Evolutionary conservation across 129 eudicot genomes (phyloP), one percentile per base, ranked within the genome.

Genomic region (Arctium lappa): DNA sequence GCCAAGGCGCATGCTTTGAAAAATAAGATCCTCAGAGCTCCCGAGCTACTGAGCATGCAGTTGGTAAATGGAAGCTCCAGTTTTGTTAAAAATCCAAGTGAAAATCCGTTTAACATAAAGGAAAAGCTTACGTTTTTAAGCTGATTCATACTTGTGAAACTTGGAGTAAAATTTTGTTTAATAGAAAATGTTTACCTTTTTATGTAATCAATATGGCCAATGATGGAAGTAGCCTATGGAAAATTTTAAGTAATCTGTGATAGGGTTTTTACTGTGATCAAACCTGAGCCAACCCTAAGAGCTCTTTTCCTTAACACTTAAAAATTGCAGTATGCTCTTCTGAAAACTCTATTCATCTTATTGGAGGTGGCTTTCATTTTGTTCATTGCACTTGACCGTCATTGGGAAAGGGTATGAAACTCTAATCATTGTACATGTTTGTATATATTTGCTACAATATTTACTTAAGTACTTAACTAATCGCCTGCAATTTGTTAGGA

Each of bases 311-410:
- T 89, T 90, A 78, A 46, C n/a, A 91, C 91, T 73, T 39, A 50
- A 78, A 36, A 4, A 71, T 82, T 70, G 48, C 85, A 94, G 98
- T 90, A 91, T 60, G 73, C 85, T 78, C 6, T 94, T 73, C 73
- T 94, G 76, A 85, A 79, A 78, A 75, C 86, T 53, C 11, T 90
- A 40, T 86, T 94, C 80, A 75, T 92, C 77, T 79, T 91, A 34
- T n/a, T 92, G 66, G 98, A 94, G 90, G 94, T 46, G 73, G 84
- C 92, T 76, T 84, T 92, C 44, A 87, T 87, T 80, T 80, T 86
- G 82, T 87, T 94, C 83, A 90, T 94, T 60, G 94, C 92, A 73
- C 44, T 92, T 86, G 98, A 94, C 78, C 92, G 36, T 65, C 86
- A 81, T 18, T 94, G 98, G 98, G 97, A 94, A 81, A 88, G 79